These are phyloP conservation scores for Haberlea rhodopensis DNA, from an alignment of 257 asterid species.

Conservation along the genomic window DNA sequence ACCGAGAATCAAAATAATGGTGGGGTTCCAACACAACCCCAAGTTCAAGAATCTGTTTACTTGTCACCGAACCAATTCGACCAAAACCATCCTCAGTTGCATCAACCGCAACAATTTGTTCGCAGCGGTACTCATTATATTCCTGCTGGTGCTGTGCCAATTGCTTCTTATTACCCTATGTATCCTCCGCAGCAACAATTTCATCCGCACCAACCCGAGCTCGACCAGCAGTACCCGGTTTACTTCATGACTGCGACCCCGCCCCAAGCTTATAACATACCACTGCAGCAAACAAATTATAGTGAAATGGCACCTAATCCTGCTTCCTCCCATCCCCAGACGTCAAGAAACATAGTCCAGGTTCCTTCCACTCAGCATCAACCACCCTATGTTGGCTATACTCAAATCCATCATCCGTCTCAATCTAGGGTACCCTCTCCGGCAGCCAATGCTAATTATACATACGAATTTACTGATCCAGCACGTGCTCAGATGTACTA, in stretches of 20 bases:
- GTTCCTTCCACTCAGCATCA: conserved; percentile 53
- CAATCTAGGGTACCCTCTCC: conserved; percentile 64
- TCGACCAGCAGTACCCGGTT: conserved; percentile 71
- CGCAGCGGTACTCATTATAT: conserved; percentile 63
- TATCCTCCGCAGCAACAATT: conserved; percentile 71
- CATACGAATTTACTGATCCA: conserved; percentile 68
- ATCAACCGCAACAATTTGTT: conserved; percentile 65
- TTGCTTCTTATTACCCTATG: conserved; percentile 55
- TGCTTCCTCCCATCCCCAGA: conserved; percentile 55
- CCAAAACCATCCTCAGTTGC: conserved; percentile 63
- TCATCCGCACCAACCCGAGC: conserved; percentile 50
- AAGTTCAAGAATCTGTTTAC: conserved; percentile 58
- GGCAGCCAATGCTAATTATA: conserved; percentile 48
- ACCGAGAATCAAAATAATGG: conserved; percentile 41
- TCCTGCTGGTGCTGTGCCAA: conserved; percentile 59
- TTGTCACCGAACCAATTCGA: conserved; percentile 50
- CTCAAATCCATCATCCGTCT: conserved; percentile 77
- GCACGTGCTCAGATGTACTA: conserved; percentile 65
- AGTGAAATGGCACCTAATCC: conserved; percentile 49
- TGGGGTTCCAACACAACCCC: conserved; percentile 59
- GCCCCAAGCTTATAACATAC: conserved; percentile 62
- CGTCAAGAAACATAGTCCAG: conserved; percentile 55
- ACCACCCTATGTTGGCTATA: conserved; percentile 60
- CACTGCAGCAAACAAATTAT: conserved; percentile 56
- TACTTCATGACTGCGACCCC: conserved; percentile 60